Evolutionary conservation across 495 filamentous ascomycete species (phyloP), one percentile per base, ranked within the genome.

Genomic region (Apiosordaria backusii): DNA sequence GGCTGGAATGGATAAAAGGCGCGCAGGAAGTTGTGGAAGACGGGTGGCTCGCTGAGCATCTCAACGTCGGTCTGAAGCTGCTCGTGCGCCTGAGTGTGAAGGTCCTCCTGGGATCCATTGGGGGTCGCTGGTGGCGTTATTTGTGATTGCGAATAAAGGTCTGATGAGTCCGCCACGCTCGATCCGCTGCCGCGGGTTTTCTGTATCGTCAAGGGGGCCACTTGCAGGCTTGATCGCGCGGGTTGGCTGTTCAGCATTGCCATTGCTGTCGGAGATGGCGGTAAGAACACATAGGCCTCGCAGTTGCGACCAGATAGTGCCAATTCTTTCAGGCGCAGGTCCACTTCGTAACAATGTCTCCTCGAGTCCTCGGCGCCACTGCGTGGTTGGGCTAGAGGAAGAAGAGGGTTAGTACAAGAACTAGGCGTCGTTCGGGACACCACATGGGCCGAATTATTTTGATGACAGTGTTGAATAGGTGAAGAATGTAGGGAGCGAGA

Each of bases 1-100:
- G 93, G 92, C 54, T 96, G 89, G 73, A 96, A 99, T 21, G 92
- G 90, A 76, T 96, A 96, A 75, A 95, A 96, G n/a, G 95, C 96
- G 68, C 95, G 90, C 23, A 98, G 83, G 71, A 96, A 99, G 78
- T 93, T 95, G 80, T 96, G 92, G 74, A 97, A 98, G 64, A 92
- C 82, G 25, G 87, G 83, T 64, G 86, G 78, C 21, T 80, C 50
- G 21, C 61, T 57, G 35, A 15, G 9, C 29, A 35, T 54, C 9
- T 62, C 45, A 19, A 80, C 27, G 15, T 61, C 54, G 21, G 25
- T 54, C 21, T 66, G 57, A 27, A 26, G 59, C 15, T 61, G 58
- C 35, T 45, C 50, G 10, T 61, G 45, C 24, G 27, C 52, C 21
- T 66, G 57, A 21, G 50, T 63, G n/a, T 61, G 54, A 29, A 84